Evolutionary conservation across 2,329 filamentous ascomycete genomes (phyloP).

Genomic region (Rutstroemia sydowiana): DNA sequence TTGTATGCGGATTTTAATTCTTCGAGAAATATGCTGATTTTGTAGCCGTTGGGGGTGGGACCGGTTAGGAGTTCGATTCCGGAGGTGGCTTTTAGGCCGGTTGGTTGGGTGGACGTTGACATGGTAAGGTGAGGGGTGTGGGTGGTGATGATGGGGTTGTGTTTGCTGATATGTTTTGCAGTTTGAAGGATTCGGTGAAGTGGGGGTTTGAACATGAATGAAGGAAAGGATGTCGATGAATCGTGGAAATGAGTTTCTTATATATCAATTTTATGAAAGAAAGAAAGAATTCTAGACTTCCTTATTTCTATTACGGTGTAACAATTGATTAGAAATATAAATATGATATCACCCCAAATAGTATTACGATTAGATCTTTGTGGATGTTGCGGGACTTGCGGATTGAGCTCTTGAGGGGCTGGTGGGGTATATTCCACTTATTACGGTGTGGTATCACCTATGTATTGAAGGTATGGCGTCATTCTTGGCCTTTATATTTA

Average conservation of each 20-base stretch:
- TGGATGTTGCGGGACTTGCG: too few relatives aligned
- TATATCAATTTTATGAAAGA: not conserved
- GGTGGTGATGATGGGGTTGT: too few relatives aligned
- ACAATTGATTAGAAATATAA: too few relatives aligned
- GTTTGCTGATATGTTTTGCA: slow-evolving; percentile 17
- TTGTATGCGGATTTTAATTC: slow-evolving; percentile 61
- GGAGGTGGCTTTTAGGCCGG: slow-evolving; percentile 51
- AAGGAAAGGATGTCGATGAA: slow-evolving; percentile 5
- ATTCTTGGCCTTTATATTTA: too few relatives aligned
- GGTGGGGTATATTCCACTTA: too few relatives aligned
- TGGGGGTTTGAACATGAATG: slow-evolving; percentile 23
- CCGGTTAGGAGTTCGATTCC: slow-evolving; percentile 60
- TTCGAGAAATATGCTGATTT: slow-evolving; percentile 54
- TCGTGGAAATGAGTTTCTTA: not conserved
- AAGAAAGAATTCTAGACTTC: too few relatives aligned
- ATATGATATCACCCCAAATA: too few relatives aligned
- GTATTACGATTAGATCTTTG: too few relatives aligned
- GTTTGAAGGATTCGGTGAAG: slow-evolving; percentile 21
- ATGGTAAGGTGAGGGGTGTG: slow-evolving; percentile 12
- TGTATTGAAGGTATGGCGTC: too few relatives aligned
- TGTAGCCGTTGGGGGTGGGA: slow-evolving; percentile 48
- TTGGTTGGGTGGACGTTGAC: slow-evolving; percentile 32
- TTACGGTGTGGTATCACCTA: too few relatives aligned
- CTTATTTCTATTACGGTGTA: too few relatives aligned
- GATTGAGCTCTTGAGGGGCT: too few relatives aligned